Conservation (phyloP, 2,329 filamentous ascomycete genomes). For the Colletotrichum eremochloae region DNA sequence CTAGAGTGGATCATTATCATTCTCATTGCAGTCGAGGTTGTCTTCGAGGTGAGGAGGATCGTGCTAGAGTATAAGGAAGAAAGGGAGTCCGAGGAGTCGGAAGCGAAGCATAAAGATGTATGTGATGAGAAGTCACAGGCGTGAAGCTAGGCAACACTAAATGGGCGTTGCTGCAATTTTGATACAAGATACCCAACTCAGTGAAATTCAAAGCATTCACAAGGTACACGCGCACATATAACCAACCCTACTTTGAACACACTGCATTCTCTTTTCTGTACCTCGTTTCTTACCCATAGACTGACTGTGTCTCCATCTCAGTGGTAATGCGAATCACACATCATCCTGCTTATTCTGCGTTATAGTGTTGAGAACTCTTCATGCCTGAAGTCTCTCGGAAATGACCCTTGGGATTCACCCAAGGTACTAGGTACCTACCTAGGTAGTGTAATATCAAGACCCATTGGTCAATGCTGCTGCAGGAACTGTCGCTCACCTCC, state of each 20-base stretch:
- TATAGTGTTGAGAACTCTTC: background rate
- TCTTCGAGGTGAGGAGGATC: conserved; percentile 84
- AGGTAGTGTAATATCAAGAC: background rate
- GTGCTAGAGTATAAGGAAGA: conserved; percentile 71
- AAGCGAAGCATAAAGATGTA: background rate
- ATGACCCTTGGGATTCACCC: background rate
- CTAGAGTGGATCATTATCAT: conserved; percentile 97
- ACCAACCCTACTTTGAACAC: background rate
- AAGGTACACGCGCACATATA: background rate
- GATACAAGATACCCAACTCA: conserved; percentile 25
- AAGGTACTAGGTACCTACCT: background rate
- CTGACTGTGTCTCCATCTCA: background rate
- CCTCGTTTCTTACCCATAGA: background rate
- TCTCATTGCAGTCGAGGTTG: conserved; percentile 91
- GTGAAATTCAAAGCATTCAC: background rate
- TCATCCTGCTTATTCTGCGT: background rate
- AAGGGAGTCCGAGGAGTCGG: conserved; percentile 45
- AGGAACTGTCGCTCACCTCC: conserved; percentile 11
- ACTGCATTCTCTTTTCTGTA: background rate
- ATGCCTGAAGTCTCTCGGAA: background rate
- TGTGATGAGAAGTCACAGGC: background rate
- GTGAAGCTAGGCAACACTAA: background rate
- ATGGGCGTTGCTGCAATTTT: background rate
- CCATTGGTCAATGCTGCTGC: conserved; percentile 21
- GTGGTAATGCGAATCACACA: too few species aligned